Evolutionary conservation across 148 eudicot genomes (phyloP).

Genomic region (Nepenthes gracilis): DNA sequence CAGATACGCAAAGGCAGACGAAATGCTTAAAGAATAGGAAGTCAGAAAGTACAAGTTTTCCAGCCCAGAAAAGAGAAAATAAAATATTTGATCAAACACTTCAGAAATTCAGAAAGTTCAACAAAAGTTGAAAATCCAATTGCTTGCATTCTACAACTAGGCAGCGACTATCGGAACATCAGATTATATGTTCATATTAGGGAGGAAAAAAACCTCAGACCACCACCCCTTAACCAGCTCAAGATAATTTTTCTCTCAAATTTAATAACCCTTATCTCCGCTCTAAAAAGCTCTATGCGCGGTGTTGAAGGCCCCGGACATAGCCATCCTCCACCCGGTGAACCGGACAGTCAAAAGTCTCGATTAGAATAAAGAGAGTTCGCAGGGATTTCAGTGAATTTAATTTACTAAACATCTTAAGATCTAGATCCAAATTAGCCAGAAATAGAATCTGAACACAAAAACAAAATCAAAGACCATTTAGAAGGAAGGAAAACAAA

Average conservation of each 20-base stretch:
- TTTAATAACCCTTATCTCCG: too few relatives aligned
- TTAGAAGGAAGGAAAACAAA: neutral
- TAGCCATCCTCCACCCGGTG: too few relatives aligned
- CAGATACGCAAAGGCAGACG: neutral
- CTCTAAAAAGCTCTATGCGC: too few relatives aligned
- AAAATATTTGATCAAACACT: too few relatives aligned
- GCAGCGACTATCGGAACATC: too few relatives aligned
- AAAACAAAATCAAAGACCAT: neutral
- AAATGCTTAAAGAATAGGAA: neutral
- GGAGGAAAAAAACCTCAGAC: too few relatives aligned
- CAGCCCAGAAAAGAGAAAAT: neutral
- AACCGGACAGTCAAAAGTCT: neutral
- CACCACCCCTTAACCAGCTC: too few relatives aligned
- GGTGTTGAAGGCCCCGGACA: too few relatives aligned
- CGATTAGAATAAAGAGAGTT: neutral
- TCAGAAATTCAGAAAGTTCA: neutral
- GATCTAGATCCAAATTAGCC: conserved; percentile 7
- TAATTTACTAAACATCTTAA: neutral
- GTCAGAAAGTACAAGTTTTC: neutral
- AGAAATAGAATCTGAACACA: neutral
- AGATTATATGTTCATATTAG: too few relatives aligned
- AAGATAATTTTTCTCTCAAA: too few relatives aligned
- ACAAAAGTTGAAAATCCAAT: neutral
- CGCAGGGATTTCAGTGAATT: neutral
- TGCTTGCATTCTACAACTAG: too few relatives aligned